These are phyloP conservation scores for Picea mariana DNA, from an alignment of 83 land plant genomes.

Conservation along the genomic window DNA sequence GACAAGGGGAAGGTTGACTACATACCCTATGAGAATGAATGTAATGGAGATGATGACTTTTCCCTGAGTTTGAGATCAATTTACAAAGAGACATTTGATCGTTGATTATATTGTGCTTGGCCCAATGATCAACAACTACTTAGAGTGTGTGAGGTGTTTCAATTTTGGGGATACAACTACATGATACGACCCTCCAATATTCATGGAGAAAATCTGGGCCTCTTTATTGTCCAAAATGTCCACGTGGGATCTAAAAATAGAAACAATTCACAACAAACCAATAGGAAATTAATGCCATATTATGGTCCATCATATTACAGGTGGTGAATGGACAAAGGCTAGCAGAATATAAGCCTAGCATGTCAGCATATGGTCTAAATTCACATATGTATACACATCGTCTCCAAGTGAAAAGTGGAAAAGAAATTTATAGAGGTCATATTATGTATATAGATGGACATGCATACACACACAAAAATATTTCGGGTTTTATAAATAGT, in stretches of 20 bases:
- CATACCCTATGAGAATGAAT: too few species aligned
- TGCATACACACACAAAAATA: too few species aligned
- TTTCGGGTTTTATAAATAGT: too few species aligned
- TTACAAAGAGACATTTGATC: constrained; percentile 3
- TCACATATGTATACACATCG: not conserved
- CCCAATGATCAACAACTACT: not conserved
- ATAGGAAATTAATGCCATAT: not conserved
- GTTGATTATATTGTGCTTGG: not conserved
- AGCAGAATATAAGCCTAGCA: too few species aligned
- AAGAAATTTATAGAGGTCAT: not conserved
- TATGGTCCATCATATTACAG: constrained; percentile 4
- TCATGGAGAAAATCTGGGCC: too few species aligned
- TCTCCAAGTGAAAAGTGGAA: not conserved
- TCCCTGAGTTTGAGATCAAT: not conserved
- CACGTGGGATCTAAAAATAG: not conserved
- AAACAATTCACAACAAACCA: not conserved
- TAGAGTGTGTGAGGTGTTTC: not conserved
- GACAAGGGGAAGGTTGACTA: too few species aligned
- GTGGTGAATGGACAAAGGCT: not conserved
- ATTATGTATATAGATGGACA: not conserved
- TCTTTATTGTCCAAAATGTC: not conserved
- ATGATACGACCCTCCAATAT: too few species aligned
- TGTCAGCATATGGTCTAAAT: not conserved
- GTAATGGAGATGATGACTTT: too few species aligned
- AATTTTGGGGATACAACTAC: too few species aligned